A percentile compares a stretch with the other conserved stretches of the same genome.
Evolutionary conservation across 1,284 basidiomycete species (phyloP).

Genomic region (Porogramme epimiltina): DNA sequence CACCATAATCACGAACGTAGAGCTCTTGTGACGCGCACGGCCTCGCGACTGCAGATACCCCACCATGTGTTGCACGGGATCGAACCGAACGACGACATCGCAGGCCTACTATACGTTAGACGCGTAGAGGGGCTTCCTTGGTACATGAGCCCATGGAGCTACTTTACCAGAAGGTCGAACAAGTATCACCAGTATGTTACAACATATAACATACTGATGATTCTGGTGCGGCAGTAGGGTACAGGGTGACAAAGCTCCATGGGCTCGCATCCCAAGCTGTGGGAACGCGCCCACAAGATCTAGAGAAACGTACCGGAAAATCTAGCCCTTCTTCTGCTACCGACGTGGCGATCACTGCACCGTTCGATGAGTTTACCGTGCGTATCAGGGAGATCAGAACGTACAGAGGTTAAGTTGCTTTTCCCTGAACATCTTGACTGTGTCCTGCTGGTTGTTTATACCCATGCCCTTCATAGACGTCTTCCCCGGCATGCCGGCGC

Average conservation of each 20-base stretch:
- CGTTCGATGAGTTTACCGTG: background rate
- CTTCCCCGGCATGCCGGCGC: constrained; percentile 40
- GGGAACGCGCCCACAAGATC: background rate
- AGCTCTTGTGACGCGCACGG: constrained; percentile 72
- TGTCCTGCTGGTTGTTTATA: constrained; percentile 54
- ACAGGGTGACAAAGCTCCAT: constrained; percentile 7
- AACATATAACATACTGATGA: constrained; percentile 7
- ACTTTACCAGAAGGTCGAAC: constrained; percentile 4
- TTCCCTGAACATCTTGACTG: constrained; percentile 65
- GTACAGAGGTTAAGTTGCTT: constrained; percentile 69
- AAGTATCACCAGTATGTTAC: constrained; percentile 8
- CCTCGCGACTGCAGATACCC: constrained; percentile 85
- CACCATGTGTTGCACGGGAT: constrained; percentile 76
- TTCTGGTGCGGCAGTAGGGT: constrained; percentile 11
- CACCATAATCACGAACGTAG: constrained; percentile 80
- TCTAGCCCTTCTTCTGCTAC: constrained; percentile 90
- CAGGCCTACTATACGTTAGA: constrained; percentile 55
- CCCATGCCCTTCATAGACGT: constrained; percentile 52
- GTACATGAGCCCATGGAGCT: constrained; percentile 1
- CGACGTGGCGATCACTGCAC: constrained; percentile 75
- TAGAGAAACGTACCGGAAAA: constrained; percentile 62
- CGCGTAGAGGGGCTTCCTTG: background rate
- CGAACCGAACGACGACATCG: constrained; percentile 83
- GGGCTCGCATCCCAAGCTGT: constrained; percentile 6
- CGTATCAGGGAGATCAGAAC: constrained; percentile 27